Base-by-base conservation (phyloP, 345 rosid species). In the Arabidopsis suecica region DNA sequence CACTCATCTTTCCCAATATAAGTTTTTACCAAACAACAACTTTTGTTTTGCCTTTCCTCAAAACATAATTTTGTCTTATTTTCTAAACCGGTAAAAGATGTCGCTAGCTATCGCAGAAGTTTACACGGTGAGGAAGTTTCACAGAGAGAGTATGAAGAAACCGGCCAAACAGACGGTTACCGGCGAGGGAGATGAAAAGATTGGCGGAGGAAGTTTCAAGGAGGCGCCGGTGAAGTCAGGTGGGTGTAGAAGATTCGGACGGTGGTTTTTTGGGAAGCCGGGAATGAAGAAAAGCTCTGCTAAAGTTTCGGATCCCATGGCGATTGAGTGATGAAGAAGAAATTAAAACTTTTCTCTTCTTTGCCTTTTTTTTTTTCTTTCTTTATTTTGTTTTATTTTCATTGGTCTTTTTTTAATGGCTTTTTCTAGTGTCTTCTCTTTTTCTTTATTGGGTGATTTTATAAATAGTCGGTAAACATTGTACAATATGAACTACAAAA, bases 241-340 rank as follows among this genome's bases (percentile, higher is more conserved):
- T 54, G 80, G 71, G 1, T 3, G 61, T 38, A 56, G 53, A 48
- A 71, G 61, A 47, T 77, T 77, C 45, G 76, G 66, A 54, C 60
- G 80, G 61, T 77, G 66, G 72, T 62, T 77, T 48, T 4, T 23
- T 61, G 70, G 70, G 25, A 76, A 76, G 9, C 42, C 50, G 1
- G 75, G 70, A 7, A 30, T 38, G 61, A 77, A 77, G 67, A 77
- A 77, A 64, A 71, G 18, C 67, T 69, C 80, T 23, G 80, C 80
- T 53, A 76, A 76, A 76, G 80, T 76, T 76, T 62, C 80, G 36
- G 80, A 76, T 45, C 80, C 71, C 51, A 62, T 55, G 80, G 5
- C 51, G 59, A 69, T 69, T 69, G 58, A 76, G 57, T 76, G 45
- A 71, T 45, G 3, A 54, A 55, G 63, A 55, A 25, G 32, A 61